These are phyloP conservation scores for Podila epicladia DNA, from an alignment of 192 early-diverging fungal genomes.

Conservation along the genomic window DNA sequence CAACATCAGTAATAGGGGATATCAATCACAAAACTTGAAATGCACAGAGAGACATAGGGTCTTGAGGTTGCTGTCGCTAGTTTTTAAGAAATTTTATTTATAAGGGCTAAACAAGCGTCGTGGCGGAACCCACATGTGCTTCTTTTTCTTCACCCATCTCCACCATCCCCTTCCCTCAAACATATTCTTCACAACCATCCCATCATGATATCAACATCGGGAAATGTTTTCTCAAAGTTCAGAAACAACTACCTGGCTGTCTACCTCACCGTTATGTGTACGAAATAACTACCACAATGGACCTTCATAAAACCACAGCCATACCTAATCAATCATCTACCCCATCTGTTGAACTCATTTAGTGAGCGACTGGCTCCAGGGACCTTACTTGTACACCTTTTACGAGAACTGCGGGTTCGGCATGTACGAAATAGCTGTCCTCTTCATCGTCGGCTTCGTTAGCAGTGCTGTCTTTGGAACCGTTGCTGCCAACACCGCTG, in stretches of 20 bases:
- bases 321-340: not conserved
- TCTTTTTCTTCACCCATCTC: not conserved
- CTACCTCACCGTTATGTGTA: slow-evolving; percentile 64
- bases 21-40: no score
- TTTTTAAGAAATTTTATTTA: no score
- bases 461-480: slow-evolving; percentile 78
- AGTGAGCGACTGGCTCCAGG: slow-evolving; percentile 66
- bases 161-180: not conserved
- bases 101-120: no score
- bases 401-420: slow-evolving; percentile 68
- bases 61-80: no score
- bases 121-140: no score
- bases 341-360: not conserved
- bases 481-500: slow-evolving; percentile 73
- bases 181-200: not conserved
- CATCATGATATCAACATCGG: slow-evolving; percentile 29
- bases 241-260: slow-evolving; percentile 63
- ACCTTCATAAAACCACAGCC: not conserved
- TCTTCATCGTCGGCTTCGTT: slow-evolving; percentile 80
- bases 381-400: slow-evolving; percentile 74
- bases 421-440: slow-evolving; percentile 67
- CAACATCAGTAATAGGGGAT: no score
- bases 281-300: not conserved
- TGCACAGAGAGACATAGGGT: no score
- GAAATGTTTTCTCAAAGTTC: slow-evolving; percentile 51